Evolutionary conservation across 1,139 yeast genomes (phyloP).

Genomic region (Hyphopichia fennica): DNA sequence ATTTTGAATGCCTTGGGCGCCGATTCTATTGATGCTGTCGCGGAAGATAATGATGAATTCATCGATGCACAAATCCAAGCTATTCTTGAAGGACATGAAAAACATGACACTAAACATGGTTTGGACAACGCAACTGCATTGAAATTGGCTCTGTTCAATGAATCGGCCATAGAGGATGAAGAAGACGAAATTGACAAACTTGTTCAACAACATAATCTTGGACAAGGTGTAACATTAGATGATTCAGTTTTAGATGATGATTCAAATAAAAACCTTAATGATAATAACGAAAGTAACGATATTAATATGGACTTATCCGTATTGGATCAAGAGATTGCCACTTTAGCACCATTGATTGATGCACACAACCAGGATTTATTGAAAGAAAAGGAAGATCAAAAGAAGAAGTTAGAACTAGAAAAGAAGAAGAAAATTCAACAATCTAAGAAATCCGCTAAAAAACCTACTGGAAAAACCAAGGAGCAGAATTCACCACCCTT

Average conservation of each 20-base stretch:
- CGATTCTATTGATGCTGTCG: constrained; percentile 36
- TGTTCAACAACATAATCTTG: constrained; percentile 36
- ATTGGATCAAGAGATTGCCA: constrained; percentile 43
- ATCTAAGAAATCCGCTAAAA: neutral
- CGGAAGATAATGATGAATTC: constrained; percentile 33
- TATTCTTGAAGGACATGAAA: constrained; percentile 25
- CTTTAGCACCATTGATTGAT: constrained; percentile 39
- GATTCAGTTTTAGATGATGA: constrained; percentile 14
- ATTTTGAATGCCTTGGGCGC: constrained; percentile 41
- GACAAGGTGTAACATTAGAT: constrained; percentile 32
- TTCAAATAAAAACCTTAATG: neutral
- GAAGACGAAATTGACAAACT: constrained; percentile 40
- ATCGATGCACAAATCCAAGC: constrained; percentile 39
- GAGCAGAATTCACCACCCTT: constrained; percentile 1
- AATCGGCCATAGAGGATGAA: constrained; percentile 34
- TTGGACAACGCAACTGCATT: constrained; percentile 20
- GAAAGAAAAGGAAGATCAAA: constrained; percentile 23
- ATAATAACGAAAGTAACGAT: constrained; percentile 6
- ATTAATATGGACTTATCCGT: constrained; percentile 28
- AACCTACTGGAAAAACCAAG: neutral
- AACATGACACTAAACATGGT: constrained; percentile 8
- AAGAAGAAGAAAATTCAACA: constrained; percentile 20
- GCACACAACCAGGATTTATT: constrained; percentile 33
- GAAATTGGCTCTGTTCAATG: constrained; percentile 24
- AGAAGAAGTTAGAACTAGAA: constrained; percentile 21